Conservation (phyloP, 768 basidiomycete species). For the Kwoniella europaea region DNA sequence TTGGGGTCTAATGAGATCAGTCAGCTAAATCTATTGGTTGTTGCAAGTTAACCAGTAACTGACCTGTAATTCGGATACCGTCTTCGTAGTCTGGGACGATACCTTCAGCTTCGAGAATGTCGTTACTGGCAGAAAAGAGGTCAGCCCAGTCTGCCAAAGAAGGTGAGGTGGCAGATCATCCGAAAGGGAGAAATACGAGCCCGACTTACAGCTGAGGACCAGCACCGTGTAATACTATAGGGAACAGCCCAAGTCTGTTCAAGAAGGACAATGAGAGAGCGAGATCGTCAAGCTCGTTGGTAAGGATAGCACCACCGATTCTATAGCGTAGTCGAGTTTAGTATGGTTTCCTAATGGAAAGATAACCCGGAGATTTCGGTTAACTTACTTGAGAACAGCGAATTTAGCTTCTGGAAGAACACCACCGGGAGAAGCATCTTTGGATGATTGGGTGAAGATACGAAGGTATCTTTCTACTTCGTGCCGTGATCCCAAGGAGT, state of each 20-base stretch:
- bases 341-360: background rate
- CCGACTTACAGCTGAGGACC: slow-evolving; percentile 72
- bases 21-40: background rate
- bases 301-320: slow-evolving; percentile 91
- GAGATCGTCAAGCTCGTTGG: slow-evolving; percentile 85
- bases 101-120: slow-evolving; percentile 88
- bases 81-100: slow-evolving; percentile 96
- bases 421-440: slow-evolving; percentile 64
- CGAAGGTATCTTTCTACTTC: slow-evolving; percentile 98
- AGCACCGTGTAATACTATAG: slow-evolving; percentile 93
- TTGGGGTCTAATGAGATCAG: slow-evolving; percentile 71
- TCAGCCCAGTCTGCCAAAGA: background rate
- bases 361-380: too few species aligned
- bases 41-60: slow-evolving; percentile 35
- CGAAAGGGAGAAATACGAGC: too few species aligned
- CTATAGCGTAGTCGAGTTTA: slow-evolving; percentile 30
- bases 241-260: slow-evolving; percentile 96
- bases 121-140: slow-evolving; percentile 63
- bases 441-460: slow-evolving; percentile 93
- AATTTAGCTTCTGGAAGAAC: slow-evolving; percentile 73
- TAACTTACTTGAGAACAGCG: slow-evolving; percentile 81
- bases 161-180: too few species aligned
- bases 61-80: slow-evolving; percentile 94
- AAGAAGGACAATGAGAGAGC: slow-evolving; percentile 94
- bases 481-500: slow-evolving; percentile 94